phyloP scores from a whole-genome alignment of 441 rosid species.

The Jatropha multifida region DNA sequence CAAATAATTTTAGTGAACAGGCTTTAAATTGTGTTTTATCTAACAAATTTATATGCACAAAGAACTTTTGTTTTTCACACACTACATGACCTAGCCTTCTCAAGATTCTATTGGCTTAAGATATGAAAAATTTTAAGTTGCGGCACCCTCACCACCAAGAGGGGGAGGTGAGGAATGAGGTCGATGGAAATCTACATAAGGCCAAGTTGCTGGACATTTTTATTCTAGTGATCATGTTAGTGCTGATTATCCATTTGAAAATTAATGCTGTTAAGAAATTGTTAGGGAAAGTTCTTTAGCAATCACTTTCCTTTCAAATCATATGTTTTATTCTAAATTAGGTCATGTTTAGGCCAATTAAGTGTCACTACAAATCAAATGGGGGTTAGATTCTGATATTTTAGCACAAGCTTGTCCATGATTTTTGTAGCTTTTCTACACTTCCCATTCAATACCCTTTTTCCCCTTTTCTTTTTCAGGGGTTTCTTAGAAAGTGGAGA shows the following conservation, averaged over 20 bases:
- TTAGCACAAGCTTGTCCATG: not conserved
- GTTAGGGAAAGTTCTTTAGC: not conserved
- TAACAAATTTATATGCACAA: constrained; percentile 19
- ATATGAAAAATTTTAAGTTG: constrained; percentile 15
- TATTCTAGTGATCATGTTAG: constrained; percentile 18
- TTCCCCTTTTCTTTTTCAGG: not conserved
- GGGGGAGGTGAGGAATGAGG: constrained; percentile 38
- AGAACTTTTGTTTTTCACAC: not conserved
- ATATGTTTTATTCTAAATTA: not conserved
- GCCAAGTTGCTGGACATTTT: constrained; percentile 23
- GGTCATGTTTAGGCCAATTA: constrained; percentile 11
- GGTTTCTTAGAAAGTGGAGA: not conserved
- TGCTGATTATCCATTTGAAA: constrained; percentile 19
- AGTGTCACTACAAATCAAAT: not conserved
- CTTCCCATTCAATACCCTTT: not conserved
- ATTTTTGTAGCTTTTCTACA: not conserved
- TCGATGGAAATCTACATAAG: constrained; percentile 30
- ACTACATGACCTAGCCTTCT: constrained; percentile 14
- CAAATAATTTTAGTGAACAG: no score
- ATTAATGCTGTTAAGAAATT: not conserved
- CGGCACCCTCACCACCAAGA: constrained; percentile 17
- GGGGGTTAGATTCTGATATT: not conserved
- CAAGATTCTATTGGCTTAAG: constrained; percentile 31
- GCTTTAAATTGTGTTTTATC: not conserved
- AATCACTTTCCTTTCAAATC: not conserved